Evolutionary conservation across 2,329 filamentous ascomycete genomes (phyloP).

Genomic region (Hypocrella siamensis): DNA sequence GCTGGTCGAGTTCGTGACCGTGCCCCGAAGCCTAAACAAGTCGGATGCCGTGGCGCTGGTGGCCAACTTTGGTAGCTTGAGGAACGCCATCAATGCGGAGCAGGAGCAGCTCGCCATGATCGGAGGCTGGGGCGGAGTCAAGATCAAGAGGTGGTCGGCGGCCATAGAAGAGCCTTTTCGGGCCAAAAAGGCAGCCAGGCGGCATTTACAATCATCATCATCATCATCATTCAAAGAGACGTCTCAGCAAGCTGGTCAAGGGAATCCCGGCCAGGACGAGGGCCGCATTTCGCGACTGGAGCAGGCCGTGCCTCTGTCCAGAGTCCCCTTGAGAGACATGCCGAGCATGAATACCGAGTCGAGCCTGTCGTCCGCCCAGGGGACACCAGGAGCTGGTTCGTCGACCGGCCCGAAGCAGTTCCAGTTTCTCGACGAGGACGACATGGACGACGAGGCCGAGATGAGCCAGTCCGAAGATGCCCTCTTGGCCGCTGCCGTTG

Average conservation of each 20-base stretch:
- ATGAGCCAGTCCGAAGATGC: slow-evolving; percentile 26
- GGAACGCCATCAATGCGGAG: slow-evolving; percentile 73
- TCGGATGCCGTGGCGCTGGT: slow-evolving; percentile 84
- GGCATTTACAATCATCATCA: slow-evolving; percentile 10
- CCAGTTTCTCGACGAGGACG: slow-evolving; percentile 23
- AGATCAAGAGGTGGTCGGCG: slow-evolving; percentile 72
- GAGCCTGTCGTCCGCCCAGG: slow-evolving; percentile 1
- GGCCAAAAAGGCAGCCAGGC: slow-evolving; percentile 51
- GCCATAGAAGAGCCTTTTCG: slow-evolving; percentile 78
- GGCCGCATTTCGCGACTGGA: slow-evolving; percentile 16
- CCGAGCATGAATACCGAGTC: slow-evolving; percentile 4
- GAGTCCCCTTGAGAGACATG: slow-evolving; percentile 26
- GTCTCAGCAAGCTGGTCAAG: slow-evolving; percentile 6
- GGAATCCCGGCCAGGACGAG: too few species aligned
- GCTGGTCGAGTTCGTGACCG: slow-evolving; percentile 83
- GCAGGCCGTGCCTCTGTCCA: slow-evolving; percentile 22
- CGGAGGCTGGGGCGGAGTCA: slow-evolving; percentile 91
- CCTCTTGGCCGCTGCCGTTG: slow-evolving; percentile 28
- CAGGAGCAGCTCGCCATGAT: slow-evolving; percentile 73
- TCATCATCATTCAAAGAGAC: not conserved
- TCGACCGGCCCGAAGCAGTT: slow-evolving; percentile 13
- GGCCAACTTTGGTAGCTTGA: slow-evolving; percentile 79
- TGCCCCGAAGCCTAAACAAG: slow-evolving; percentile 82
- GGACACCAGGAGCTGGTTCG: slow-evolving; percentile 1
- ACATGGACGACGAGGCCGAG: slow-evolving; percentile 27